Evolutionary conservation across 371 early-diverging fungal species (phyloP), one percentile per base, ranked within the genome.

Genomic region (Dichotomocladium elegans): DNA sequence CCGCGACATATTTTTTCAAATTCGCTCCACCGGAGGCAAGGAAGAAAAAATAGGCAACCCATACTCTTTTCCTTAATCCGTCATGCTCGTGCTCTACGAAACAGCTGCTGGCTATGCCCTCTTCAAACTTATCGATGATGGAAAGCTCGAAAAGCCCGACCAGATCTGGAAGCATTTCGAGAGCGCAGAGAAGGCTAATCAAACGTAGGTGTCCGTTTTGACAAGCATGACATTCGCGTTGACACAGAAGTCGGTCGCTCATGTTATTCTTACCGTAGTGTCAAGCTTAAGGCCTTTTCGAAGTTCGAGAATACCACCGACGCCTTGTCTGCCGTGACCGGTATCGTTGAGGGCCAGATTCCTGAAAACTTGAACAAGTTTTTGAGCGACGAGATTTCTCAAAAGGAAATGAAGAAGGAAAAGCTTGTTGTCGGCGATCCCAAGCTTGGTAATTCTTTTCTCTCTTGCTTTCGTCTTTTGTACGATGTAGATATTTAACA

Each of bases 241-340:
- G n/a, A n/a, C n/a, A n/a, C n/a, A n/a, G n/a, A n/a, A n/a, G n/a
- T n/a, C n/a, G n/a, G n/a, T n/a, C n/a, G n/a, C n/a, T n/a, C n/a
- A n/a, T n/a, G n/a, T n/a, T n/a, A n/a, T n/a, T n/a, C n/a, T n/a
- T n/a, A n/a, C n/a, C n/a, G 14, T 59, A 91, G 91, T 52, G 81
- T 95, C 48, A 95, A 96, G 83, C 83, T 98, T 55, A 81, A 92
- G 70, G 93, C 93, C 50, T 95, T 95, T 79, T 84, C 89, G 60
- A 96, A 95, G 77, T 99, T 97, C 66, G 95, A 93, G 67, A 95
- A 94, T 83, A 97, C 96, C 34, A 91, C 91, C 51, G 96, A 95
- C 63, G 96, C 97, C 22, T 80, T 99, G 68, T 83, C 92, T 45
- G 95, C 96, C 17, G 92, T 91, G 51, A 94, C 93, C n/a, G 94